Evolutionary conservation across 176 grass and related monocot genomes (phyloP), one percentile per base, ranked within the genome.

Genomic region (Eleusine indica): DNA sequence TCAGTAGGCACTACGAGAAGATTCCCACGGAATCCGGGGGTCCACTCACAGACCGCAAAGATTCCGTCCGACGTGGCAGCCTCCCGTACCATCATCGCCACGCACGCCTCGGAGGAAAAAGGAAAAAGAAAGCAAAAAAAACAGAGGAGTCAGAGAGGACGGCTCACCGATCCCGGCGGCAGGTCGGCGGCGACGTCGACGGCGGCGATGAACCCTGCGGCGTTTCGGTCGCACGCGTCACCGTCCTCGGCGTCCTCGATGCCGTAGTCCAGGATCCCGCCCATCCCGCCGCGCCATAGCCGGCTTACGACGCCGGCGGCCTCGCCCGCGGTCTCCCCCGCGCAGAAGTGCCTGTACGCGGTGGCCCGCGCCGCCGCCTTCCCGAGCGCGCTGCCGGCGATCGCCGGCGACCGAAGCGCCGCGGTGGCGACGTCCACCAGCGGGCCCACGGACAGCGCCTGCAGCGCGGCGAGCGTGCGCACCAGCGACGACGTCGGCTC

Each of bases 161-260:
- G 19, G 80, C 89, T 91, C 84, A 98, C 96, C 79, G 93, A 93
- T 66, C 86, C 63, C 25, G 87, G 76, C 2, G 90, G 91, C 47
- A 95, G 89, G 17, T 52, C 30, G 2, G 83, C 73, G 40, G 77
- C 96, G 85, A 95, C 87, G 70, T 93, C 89, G 21, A 95, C 82
- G 47, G 96, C 84, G 76, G 76, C 77, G 69, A 85, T 18, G 81
- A 98, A 98, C 2, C 76, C 91, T 2, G 83, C 80, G 46, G 92
- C 68, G 72, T 98, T 95, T 39, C 89, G 96, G 77, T 87, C 79
- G 73, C 93, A 92, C 3, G 91, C 87, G 12, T 56, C 58, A 22
- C 67, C 87, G 71, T 98, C 93, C 56, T 91, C 87, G 17, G 91
- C 96, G 86, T 98, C 96, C 89, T 98, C 96, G 51, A 98, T 91